Base-by-base conservation (phyloP, 306 rosid genomes). In the Heteromeles arbutifolia region DNA sequence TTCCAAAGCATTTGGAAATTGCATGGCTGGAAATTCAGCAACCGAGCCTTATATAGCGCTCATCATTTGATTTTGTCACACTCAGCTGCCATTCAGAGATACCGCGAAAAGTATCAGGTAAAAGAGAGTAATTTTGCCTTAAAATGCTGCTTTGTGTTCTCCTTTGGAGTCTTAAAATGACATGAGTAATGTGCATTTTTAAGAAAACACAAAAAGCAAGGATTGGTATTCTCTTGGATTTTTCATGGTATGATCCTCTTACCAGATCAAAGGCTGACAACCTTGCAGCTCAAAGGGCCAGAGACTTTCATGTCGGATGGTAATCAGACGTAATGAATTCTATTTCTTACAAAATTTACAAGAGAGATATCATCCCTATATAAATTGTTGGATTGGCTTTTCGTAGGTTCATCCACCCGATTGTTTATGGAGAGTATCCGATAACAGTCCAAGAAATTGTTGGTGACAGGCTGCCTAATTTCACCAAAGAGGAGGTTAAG, bases 301-400 rank as follows among this genome's bases (percentile, higher is more conserved):
- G 92, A 77, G 98, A 93, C 84, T 93, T 93, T 73, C 98, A 93
- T 62, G 26, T 93, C 48, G 98, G 97, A 88, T 93, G 98, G 98
- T 93, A 91, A 91, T 6, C 2, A 17, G 6, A 53, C 21, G 24
- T 18, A 53, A 18, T 7, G 58, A 5, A 18, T 53, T 53, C 48
- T 43, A 43, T 43, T 11, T 43, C 48, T 10, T 13, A 10, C 32
- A 43, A 32, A 11, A 43, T 43, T 43, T 43, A 43, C 48, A 43
- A 43, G 4, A 43, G 14, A 43, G 48, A 43, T 10, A 43, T 11
- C 48, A 43, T 43, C 10, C 10, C 45, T 43, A 52, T 3, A 14
- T 4, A 14, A n/a, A 19, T 44, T 28, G 10, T 48, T 5, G 3
- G 19, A 58, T 59, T 18, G 39, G 61, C 11, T 81, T 82, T 50